A percentile compares a stretch with the other conserved stretches of the same genome.
Conservation (phyloP, 768 basidiomycete genomes). For the Kwoniella pini region DNA sequence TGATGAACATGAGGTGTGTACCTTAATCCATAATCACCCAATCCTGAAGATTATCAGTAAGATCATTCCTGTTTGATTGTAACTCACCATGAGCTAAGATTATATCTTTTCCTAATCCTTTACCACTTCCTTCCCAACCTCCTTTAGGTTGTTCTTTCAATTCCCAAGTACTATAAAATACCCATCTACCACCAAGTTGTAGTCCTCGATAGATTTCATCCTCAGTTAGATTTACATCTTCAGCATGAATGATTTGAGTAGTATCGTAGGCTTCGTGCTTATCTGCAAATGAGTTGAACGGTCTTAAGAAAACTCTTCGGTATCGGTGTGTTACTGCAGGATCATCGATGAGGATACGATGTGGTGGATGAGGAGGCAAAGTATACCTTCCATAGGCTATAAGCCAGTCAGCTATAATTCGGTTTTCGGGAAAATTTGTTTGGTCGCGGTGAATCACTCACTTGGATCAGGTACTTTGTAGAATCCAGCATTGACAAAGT, state of each 20-base stretch:
- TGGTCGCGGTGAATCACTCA: slow-evolving; percentile 11
- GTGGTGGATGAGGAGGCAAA: slow-evolving; percentile 45
- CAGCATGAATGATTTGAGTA: slow-evolving; percentile 45
- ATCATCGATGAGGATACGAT: slow-evolving; percentile 43
- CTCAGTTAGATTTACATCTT: slow-evolving; percentile 45
- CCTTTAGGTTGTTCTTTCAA: slow-evolving; percentile 32
- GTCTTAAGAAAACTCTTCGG: slow-evolving; percentile 51
- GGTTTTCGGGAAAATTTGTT: background rate
- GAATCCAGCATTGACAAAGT: slow-evolving; percentile 40
- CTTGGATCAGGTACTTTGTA: slow-evolving; percentile 53
- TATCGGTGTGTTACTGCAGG: slow-evolving; percentile 37
- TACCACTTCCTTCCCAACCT: slow-evolving; percentile 48
- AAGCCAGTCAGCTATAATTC: slow-evolving; percentile 7
- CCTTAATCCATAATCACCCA: slow-evolving; percentile 51
- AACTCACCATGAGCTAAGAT: slow-evolving; percentile 54
- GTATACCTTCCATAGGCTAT: slow-evolving; percentile 54
- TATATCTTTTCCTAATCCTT: slow-evolving; percentile 49
- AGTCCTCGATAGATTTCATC: slow-evolving; percentile 47
- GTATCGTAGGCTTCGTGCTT: slow-evolving; percentile 39
- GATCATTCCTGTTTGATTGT: background rate
- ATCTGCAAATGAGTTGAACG: slow-evolving; percentile 26
- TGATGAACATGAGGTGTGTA: slow-evolving; percentile 51
- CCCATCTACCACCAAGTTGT: slow-evolving; percentile 47
- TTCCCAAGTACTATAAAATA: slow-evolving; percentile 55
- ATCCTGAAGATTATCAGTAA: slow-evolving; percentile 17